A percentile compares a stretch with the other conserved stretches of the same genome.
Evolutionary conservation across 192 early-diverging fungal genomes (phyloP).

Genomic region (Haplosporangium gracile): DNA sequence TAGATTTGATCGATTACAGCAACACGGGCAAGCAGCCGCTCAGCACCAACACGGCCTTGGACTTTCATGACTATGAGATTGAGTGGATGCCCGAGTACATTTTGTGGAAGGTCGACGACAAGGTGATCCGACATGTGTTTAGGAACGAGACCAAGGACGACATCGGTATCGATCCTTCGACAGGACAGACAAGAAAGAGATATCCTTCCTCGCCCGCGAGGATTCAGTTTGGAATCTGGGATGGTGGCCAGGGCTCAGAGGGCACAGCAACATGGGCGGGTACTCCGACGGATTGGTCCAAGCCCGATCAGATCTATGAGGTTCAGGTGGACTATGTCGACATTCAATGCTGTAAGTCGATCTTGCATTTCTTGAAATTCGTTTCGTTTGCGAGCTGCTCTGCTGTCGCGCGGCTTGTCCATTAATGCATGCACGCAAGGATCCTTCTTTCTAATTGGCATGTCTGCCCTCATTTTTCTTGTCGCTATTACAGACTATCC

Average conservation of each 20-base stretch:
- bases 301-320: conserved; percentile 58
- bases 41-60: conserved; percentile 54
- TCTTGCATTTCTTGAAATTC: neutral
- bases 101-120: conserved; percentile 62
- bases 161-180: neutral
- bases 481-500: conserved; percentile 6
- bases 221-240: conserved; percentile 75
- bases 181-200: conserved; percentile 47
- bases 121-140: conserved; percentile 61
- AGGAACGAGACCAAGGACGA: conserved; percentile 31
- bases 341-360: conserved; percentile 40
- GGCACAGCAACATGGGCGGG: conserved; percentile 73
- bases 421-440: neutral
- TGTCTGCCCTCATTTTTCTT: neutral
- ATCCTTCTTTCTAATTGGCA: neutral
- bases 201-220: conserved; percentile 65
- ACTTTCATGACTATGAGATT: conserved; percentile 68
- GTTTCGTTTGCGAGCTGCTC: neutral
- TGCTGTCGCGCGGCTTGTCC: neutral
- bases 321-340: conserved; percentile 57
- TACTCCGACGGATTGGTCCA: conserved; percentile 65
- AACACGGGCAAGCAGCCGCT: conserved; percentile 59
- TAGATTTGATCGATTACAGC: conserved; percentile 66
- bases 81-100: conserved; percentile 71
- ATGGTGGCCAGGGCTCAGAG: conserved; percentile 66